A percentile compares a stretch with the other conserved stretches of the same genome.
Evolutionary conservation across 345 rosid species (phyloP).

Genomic region (Eucalyptus pauciflora): DNA sequence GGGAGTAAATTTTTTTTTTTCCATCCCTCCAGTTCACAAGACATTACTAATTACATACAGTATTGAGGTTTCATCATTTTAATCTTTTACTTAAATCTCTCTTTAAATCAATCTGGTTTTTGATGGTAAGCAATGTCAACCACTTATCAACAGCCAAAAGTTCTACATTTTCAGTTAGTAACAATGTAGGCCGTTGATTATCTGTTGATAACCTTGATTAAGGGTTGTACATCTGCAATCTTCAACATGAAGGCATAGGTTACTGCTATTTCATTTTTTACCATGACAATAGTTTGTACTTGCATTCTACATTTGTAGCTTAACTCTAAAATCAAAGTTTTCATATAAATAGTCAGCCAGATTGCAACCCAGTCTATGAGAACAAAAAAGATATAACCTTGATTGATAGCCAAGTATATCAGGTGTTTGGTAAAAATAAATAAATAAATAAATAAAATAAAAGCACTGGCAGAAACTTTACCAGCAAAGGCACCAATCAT

Average conservation of each 20-base stretch:
- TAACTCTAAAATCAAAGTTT: not conserved
- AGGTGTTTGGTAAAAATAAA: not conserved
- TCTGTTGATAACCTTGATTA: not conserved
- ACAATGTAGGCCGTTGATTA: not conserved
- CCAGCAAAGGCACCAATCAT: conserved; percentile 83
- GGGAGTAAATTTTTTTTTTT: not conserved
- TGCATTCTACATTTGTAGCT: not conserved
- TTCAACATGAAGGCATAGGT: not conserved
- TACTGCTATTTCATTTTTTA: not conserved
- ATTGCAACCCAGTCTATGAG: not conserved
- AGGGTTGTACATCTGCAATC: not conserved
- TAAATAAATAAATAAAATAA: not conserved
- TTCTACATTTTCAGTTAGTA: not conserved
- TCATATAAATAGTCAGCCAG: not conserved
- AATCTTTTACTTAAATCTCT: not conserved
- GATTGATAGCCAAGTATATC: not conserved
- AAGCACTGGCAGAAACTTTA: not conserved
- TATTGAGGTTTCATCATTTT: not conserved
- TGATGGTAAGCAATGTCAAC: not conserved
- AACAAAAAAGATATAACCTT: not conserved
- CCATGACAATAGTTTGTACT: not conserved
- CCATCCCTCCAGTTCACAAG: not conserved
- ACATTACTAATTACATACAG: not conserved
- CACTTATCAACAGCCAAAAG: not conserved
- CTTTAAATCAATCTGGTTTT: not conserved